A percentile compares a stretch with the other conserved stretches of the same genome.
Conservation (phyloP, 2,329 filamentous ascomycete genomes). For the Coniochaeta sp. region DNA sequence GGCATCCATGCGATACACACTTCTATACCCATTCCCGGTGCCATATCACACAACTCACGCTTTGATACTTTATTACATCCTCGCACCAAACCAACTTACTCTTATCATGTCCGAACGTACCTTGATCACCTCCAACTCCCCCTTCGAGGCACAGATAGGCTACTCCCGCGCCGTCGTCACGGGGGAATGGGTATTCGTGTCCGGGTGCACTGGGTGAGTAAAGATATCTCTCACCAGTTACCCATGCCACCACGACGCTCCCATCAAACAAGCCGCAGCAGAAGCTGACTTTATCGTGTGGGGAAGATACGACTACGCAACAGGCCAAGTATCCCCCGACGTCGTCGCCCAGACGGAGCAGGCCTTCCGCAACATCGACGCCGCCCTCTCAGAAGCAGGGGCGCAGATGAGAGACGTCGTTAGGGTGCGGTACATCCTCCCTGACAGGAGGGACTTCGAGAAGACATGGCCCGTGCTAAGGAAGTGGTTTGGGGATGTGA, state of each 20-base stretch:
- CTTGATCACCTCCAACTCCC: slow-evolving; percentile 40
- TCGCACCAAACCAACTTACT: too few species aligned
- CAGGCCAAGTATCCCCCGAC: slow-evolving; percentile 34
- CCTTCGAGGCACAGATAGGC: slow-evolving; percentile 45
- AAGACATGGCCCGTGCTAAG: slow-evolving; percentile 42
- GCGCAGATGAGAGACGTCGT: slow-evolving; percentile 38
- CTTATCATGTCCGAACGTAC: slow-evolving; percentile 8
- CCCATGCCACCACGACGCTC: slow-evolving; percentile 3
- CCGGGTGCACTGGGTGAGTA: slow-evolving; percentile 44
- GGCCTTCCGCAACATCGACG: slow-evolving; percentile 37
- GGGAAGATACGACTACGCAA: slow-evolving; percentile 47
- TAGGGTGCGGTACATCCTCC: slow-evolving; percentile 44
- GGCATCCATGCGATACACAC: too few species aligned
- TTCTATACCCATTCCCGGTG: too few species aligned
- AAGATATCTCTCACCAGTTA: not conserved
- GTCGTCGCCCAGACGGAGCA: slow-evolving; percentile 43
- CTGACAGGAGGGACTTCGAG: slow-evolving; percentile 38
- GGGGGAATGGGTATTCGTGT: slow-evolving; percentile 45
- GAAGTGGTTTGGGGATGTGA: slow-evolving; percentile 41
- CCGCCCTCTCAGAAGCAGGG: slow-evolving; percentile 36
- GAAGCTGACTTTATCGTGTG: not conserved
- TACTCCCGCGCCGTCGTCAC: slow-evolving; percentile 47
- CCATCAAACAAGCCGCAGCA: not conserved
- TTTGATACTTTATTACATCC: too few species aligned
- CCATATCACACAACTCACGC: too few species aligned